A percentile compares a stretch with the other conserved stretches of the same genome.
phyloP scores from a whole-genome alignment of 164 flowering plant species.

The Akebia trifoliata region DNA sequence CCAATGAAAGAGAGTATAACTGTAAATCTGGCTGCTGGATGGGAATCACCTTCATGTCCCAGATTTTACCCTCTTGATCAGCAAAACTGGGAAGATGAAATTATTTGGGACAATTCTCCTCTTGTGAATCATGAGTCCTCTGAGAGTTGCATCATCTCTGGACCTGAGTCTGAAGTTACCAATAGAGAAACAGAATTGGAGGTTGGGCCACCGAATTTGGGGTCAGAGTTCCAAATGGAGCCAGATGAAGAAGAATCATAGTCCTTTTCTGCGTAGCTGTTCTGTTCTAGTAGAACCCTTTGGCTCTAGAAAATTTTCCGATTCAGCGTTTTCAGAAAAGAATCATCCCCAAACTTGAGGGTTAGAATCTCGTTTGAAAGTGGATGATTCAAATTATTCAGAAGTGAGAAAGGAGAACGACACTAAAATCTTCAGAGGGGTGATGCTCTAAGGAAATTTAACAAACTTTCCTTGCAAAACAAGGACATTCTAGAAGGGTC shows the following conservation, averaged over 20 bases:
- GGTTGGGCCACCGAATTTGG: slow-evolving; percentile 12
- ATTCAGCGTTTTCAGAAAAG: slow-evolving; percentile 16
- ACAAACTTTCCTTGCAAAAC: slow-evolving; percentile 51
- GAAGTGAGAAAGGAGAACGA: slow-evolving; percentile 26
- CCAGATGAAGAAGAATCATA: slow-evolving; percentile 34
- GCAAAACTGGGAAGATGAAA: slow-evolving; percentile 81
- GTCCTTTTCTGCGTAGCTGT: slow-evolving; percentile 21
- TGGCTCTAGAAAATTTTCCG: slow-evolving; percentile 40
- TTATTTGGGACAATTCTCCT: slow-evolving; percentile 76
- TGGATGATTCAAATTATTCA: slow-evolving; percentile 23
- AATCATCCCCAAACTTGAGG: slow-evolving; percentile 83
- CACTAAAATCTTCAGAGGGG: slow-evolving; percentile 23
- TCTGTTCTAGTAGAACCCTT: slow-evolving; percentile 52
- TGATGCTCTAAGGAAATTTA: slow-evolving; percentile 41
- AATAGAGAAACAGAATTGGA: slow-evolving; percentile 28
- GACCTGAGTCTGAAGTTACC: slow-evolving; percentile 39
- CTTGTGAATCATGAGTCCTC: slow-evolving; percentile 26
- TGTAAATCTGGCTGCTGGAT: slow-evolving; percentile 24
- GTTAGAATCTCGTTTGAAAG: slow-evolving; percentile 47
- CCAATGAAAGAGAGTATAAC: slow-evolving; percentile 50
- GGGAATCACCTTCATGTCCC: slow-evolving; percentile 32
- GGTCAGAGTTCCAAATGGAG: slow-evolving; percentile 20
- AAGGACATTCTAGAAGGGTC: slow-evolving; percentile 66
- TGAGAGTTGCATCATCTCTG: slow-evolving; percentile 40
- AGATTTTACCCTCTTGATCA: slow-evolving; percentile 72